Evolutionary conservation across 1,284 basidiomycete species (phyloP).

Genomic region (Coniophora puteana): DNA sequence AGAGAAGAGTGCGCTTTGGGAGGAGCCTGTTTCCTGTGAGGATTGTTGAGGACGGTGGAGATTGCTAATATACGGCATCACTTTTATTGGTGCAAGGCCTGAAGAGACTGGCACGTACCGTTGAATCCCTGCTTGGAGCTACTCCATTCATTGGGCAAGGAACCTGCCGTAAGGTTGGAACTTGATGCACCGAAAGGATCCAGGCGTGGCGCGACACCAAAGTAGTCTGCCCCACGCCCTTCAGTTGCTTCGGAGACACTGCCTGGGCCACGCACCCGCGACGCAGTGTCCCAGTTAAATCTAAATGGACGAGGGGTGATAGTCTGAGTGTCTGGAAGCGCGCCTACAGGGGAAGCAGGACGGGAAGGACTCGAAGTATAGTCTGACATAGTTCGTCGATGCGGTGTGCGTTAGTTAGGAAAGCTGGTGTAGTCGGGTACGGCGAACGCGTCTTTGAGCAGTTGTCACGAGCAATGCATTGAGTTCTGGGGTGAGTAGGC

Average conservation of each 20-base stretch:
- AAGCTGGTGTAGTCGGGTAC: neutral
- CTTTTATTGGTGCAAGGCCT: too few relatives aligned
- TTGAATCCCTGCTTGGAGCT: conserved; percentile 77
- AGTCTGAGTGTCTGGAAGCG: conserved; percentile 34
- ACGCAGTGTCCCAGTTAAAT: conserved; percentile 63
- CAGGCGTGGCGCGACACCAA: conserved; percentile 38
- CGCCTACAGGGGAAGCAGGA: conserved; percentile 45
- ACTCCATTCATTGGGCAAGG: conserved; percentile 67
- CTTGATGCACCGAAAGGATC: conserved; percentile 38
- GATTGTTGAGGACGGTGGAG: conserved; percentile 80
- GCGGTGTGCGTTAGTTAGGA: conserved; percentile 1
- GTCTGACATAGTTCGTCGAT: conserved; percentile 31
- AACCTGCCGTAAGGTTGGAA: conserved; percentile 35
- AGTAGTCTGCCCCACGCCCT: conserved; percentile 49
- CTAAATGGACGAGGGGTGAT: conserved; percentile 50
- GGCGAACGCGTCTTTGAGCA: too few relatives aligned
- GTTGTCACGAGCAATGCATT: too few relatives aligned
- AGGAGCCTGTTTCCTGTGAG: conserved; percentile 79
- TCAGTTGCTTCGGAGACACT: conserved; percentile 68
- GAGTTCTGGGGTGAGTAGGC: too few relatives aligned
- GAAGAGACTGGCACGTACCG: conserved; percentile 39
- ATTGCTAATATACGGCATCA: conserved; percentile 44
- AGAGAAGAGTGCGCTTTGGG: conserved; percentile 81
- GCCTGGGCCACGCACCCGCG: conserved; percentile 51
- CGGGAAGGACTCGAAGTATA: conserved; percentile 38